A percentile compares a stretch with the other conserved stretches of the same genome.
Evolutionary conservation across 75 land plant species (phyloP).

Genomic region (Cunninghamia lanceolata): DNA sequence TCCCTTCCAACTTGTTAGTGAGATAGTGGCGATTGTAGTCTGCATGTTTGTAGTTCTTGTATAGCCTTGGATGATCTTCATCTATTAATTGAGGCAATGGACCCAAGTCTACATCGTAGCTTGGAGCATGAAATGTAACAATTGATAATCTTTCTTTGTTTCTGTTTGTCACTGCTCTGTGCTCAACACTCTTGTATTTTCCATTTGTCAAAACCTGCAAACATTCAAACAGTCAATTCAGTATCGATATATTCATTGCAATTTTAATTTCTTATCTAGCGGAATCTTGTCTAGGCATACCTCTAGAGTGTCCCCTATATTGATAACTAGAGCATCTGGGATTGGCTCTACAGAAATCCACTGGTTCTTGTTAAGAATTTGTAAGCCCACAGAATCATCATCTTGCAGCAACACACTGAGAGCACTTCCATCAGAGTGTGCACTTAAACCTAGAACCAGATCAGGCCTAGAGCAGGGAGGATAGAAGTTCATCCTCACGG

Average conservation of each 20-base stretch:
- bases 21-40: slow-evolving; percentile 70
- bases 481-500: slow-evolving; percentile 40
- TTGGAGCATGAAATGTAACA: slow-evolving; percentile 18
- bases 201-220: slow-evolving; percentile 18
- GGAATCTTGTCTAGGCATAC: slow-evolving; percentile 14
- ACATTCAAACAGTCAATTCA: neutral
- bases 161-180: neutral
- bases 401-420: slow-evolving; percentile 41
- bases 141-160: slow-evolving; percentile 8
- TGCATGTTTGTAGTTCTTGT: slow-evolving; percentile 56
- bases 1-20: slow-evolving; percentile 54
- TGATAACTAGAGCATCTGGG: slow-evolving; percentile 67
- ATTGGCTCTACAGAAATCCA: slow-evolving; percentile 78
- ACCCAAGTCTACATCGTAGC: neutral
- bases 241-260: neutral
- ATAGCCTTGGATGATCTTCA: slow-evolving; percentile 39
- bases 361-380: slow-evolving; percentile 41
- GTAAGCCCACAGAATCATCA: slow-evolving; percentile 24
- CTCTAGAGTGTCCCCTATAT: slow-evolving; percentile 83
- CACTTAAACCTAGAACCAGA: slow-evolving; percentile 27
- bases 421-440: slow-evolving; percentile 49
- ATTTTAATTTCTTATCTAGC: neutral
- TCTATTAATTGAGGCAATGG: slow-evolving; percentile 38
- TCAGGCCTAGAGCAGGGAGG: slow-evolving; percentile 31
- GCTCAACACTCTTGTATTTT: slow-evolving; percentile 12